Base-by-base conservation (phyloP, 2,329 filamentous ascomycete species). In the Claviceps humidiphila region DNA sequence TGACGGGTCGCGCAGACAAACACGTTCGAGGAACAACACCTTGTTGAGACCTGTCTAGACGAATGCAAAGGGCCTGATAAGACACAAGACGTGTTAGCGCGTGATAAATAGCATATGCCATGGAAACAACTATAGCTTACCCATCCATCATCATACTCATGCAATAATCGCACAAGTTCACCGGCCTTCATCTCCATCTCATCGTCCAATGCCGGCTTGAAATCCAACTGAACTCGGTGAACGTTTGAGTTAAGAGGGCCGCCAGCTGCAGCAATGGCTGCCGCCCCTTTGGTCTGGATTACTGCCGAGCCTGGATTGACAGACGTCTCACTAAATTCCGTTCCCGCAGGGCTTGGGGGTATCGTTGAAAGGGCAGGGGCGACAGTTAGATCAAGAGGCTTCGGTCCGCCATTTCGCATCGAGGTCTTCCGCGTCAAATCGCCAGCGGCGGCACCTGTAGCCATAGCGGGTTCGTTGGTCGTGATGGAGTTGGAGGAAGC, bases 111-210 rank as follows among this genome's bases (percentile, higher is more conserved):
- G 65, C 63, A 60, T 55, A 51, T 52, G 49, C 53, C 42, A 30
- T 14, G 46, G 22, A 9, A 8, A 26, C 22, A 7, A 30, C 5
- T 8, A 5, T 42, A 20, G 77, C 86, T 78, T 78, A 91, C 87
- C 93, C 93, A 98, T 62, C 93, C 93, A 70, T 98, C 93, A 64
- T 98, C 93, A 62, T 97, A 98, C 69, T 95, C 90, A 64, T 97
- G 91, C 50, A 97, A 75, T 57, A 98, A 74, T 57, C 91, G 81
- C 49, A 97, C 88, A 48, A 98, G 75, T 56, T 94, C 84, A 50
- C 93, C 93, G 53, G 84, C 80, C 56, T 74, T 78, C 45, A 98
- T 76, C 56, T 82, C 86, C 63, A 98, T 75, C 69, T 98, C 93
- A 64, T 98, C 93, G 5, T 89, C 85, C 76, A 97, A 84, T 3